Evolutionary conservation across 169 alveolate species (phyloP), one percentile per base, ranked within the genome.

Genomic region (Cyclospora cayetanensis): DNA sequence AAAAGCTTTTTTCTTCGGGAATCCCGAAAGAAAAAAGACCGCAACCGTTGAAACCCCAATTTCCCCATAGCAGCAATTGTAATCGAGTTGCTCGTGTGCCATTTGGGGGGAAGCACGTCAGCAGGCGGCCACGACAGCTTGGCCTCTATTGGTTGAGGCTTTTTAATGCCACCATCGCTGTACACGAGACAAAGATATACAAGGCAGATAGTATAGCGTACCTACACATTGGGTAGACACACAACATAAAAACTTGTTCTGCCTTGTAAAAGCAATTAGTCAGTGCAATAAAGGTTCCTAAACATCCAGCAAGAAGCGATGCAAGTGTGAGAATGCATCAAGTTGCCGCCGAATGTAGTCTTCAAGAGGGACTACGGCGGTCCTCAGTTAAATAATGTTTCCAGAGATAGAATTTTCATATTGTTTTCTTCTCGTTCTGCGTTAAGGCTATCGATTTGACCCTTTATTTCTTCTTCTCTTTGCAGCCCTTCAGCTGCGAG

Each of bases 201-300:
- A 90, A 37, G 31, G 95, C 86, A 1, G 98, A 97, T 83, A 98
- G 98, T 68, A 96, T 97, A 27, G 37, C 53, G 22, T 29, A 60
- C 37, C 66, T 31, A 22, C 41, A 55, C 22, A 68, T 76, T 70
- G 53, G n/a, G 11, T 74, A 77, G 84, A 76, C 74, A 15, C 66
- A 89, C 53, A 53, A 53, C 29, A 46, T 27, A 4, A n/a, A 29
- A 34, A 46, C 77, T 27, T 18, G 63, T 50, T 50, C 63, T 50
- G 0, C 12, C 63, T 1, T n/a, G 12, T 18, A 18, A 50, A 18
- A 18, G 22, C 22, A 1, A 50, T 1, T 18, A 0, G 22, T 18
- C 12, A 50, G 22, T n/a, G 27, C 63, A 2, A 50, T 50, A 18
- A n/a, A n/a, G 22, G 27, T 50, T 50, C 63, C 63, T 18, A 50